Conservation (phyloP, 2,329 filamentous ascomycete species). For the Aspergillus thermomutatus region DNA sequence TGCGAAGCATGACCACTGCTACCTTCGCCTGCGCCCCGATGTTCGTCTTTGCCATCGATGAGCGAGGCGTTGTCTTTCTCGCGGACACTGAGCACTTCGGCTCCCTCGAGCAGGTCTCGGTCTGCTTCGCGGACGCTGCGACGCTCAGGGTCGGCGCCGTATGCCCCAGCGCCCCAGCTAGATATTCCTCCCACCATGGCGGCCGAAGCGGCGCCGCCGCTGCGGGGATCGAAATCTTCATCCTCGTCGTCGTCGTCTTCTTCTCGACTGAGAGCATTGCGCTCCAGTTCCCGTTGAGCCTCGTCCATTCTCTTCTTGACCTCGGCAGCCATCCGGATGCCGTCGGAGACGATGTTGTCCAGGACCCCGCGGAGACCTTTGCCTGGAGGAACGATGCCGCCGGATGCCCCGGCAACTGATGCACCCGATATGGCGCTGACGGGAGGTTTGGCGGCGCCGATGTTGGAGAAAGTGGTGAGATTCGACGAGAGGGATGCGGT, state of each 20-base stretch:
- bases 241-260: slow-evolving; percentile 69
- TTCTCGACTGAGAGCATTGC: slow-evolving; percentile 65
- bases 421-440: slow-evolving; percentile 35
- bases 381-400: slow-evolving; percentile 59
- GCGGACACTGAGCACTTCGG: slow-evolving; percentile 60
- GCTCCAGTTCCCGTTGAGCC: slow-evolving; percentile 85
- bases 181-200: slow-evolving; percentile 33
- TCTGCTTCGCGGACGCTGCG: slow-evolving; percentile 65
- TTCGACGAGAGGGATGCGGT: slow-evolving; percentile 58
- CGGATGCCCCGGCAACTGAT: slow-evolving; percentile 49
- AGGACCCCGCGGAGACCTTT: slow-evolving; percentile 87
- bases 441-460: slow-evolving; percentile 51
- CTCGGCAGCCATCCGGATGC: slow-evolving; percentile 92
- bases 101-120: slow-evolving; percentile 68
- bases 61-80: slow-evolving; percentile 30
- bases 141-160: slow-evolving; percentile 57
- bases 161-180: slow-evolving; percentile 41
- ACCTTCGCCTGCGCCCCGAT: slow-evolving; percentile 2
- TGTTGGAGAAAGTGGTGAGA: slow-evolving; percentile 80
- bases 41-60: slow-evolving; percentile 24
- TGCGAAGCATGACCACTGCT: slow-evolving; percentile 4
- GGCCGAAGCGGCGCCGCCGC: slow-evolving; percentile 17
- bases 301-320: slow-evolving; percentile 93
- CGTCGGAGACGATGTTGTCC: slow-evolving; percentile 96
- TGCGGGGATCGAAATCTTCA: slow-evolving; percentile 57